Evolutionary conservation across 257 asterid species (phyloP), one percentile per base, ranked within the genome.

Genomic region (Salvia splendens): DNA sequence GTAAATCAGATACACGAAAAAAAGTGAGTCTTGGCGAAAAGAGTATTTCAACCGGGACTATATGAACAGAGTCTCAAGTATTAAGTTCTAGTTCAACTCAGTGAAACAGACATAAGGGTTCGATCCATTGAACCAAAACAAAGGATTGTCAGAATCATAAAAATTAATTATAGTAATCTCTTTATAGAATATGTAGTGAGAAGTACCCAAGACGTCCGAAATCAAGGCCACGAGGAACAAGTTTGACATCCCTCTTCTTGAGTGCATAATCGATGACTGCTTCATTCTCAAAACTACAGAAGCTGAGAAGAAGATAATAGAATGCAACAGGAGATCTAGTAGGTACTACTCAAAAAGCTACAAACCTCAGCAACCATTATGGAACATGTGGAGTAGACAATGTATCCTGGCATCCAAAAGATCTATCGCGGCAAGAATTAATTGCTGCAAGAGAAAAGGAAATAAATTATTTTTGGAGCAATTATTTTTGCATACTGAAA

Each of bases 221-320:
- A 80, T 93, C 97, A 63, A 90, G 89, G 61, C 99, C 99, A 80
- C 96, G 88, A 1, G 95, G 94, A 71, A 93, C 99, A 42, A 90
- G 91, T 76, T 90, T 88, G 65, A 93, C 96, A 79, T 88, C 81
- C 83, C 99, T 85, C 77, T 78, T 93, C 87, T 85, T 90, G 68
- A 90, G 97, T 12, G 99, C 99, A 81, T 90, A 93, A 72, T 93
- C 97, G 73, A 93, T 76, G 72, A 93, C 95, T 30, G 97, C 97
- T 82, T 93, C 98, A 51, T 93, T 93, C 99, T 90, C 96, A 82
- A 81, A 74, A 72, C 48, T 40, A 45, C 66, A 66, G 65, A 40
- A n/a, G 8, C 60, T 79, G 57, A 77, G 70, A 51, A 47, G 52
- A 32, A 60, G 69, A 46, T 38, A 61, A 69, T 5, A 43, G 32